phyloP scores from a whole-genome alignment of 306 rosid species.

The Trifolium repens region DNA sequence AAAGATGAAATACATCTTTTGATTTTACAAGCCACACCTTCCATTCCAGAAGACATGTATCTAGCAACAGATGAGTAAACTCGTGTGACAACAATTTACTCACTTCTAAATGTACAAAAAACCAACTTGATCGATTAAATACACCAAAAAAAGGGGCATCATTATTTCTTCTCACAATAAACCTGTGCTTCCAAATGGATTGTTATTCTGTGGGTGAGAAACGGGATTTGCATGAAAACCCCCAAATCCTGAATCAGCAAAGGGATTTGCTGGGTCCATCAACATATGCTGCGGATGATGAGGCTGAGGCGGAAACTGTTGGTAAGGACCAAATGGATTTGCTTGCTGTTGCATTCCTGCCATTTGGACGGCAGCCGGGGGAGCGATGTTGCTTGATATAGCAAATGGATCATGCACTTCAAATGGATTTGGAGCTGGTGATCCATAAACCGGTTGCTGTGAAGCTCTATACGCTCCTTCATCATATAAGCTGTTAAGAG shows the following conservation, averaged over 20 bases:
- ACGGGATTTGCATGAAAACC: conserved; percentile 60
- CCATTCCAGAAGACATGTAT: conserved; percentile 50
- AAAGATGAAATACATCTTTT: conserved; percentile 50
- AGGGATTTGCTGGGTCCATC: conserved; percentile 86
- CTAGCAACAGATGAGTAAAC: conserved; percentile 48
- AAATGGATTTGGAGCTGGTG: conserved; percentile 92
- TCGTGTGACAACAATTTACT: conserved; percentile 53
- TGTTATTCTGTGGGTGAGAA: conserved; percentile 73
- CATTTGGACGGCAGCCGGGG: conserved; percentile 79
- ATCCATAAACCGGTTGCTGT: conserved; percentile 87
- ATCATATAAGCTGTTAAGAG: conserved; percentile 82
- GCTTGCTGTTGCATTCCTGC: conserved; percentile 69
- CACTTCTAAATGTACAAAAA: conserved; percentile 55
- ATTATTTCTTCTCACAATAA: conserved; percentile 63
- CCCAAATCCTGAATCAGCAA: conserved; percentile 84
- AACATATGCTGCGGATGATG: conserved; percentile 70
- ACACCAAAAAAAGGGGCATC: conserved; percentile 38
- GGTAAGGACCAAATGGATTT: conserved; percentile 88
- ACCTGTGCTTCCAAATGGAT: conserved; percentile 94
- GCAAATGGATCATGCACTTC: conserved; percentile 92
- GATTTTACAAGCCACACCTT: conserved; percentile 52
- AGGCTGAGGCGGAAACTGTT: conserved; percentile 59
- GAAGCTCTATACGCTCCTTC: conserved; percentile 88
- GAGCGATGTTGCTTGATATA: conserved; percentile 64
- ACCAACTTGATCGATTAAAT: conserved; percentile 52